Percentiles rank a stretch among this genome's conserved stretches.
These are phyloP conservation scores for Ganoderma multipileum DNA, from an alignment of 1,284 basidiomycete species.

Conservation along the genomic window DNA sequence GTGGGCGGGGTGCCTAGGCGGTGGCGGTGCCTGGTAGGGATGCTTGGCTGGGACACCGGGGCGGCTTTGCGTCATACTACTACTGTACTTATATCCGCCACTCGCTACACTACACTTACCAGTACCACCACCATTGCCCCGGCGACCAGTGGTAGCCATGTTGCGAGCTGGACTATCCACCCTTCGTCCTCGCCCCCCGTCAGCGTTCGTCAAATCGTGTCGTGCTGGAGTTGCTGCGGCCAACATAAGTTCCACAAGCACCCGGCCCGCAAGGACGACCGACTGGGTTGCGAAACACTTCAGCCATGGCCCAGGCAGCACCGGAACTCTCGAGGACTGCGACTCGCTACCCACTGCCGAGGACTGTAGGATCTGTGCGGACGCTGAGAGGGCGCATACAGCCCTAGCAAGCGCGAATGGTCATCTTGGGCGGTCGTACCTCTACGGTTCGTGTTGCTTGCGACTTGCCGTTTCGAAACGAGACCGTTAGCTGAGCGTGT, in stretches of 20 bases:
- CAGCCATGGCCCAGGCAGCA: neutral
- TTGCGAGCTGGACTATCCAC: constrained; percentile 6
- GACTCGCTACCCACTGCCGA: neutral
- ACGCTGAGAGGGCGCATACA: neutral
- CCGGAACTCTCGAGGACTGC: neutral
- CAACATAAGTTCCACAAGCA: neutral
- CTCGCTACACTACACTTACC: neutral
- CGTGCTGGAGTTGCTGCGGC: neutral
- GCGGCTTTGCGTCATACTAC: constrained; percentile 6
- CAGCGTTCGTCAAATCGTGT: neutral
- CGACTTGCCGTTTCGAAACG: neutral
- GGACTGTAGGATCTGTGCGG: neutral
- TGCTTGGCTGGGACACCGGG: neutral
- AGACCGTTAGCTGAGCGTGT: neutral
- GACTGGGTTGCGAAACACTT: neutral
- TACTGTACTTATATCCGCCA: neutral
- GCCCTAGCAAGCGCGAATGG: neutral
- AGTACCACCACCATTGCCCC: neutral
- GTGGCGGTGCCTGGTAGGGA: neutral
- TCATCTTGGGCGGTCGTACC: constrained; percentile 61
- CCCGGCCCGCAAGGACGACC: neutral
- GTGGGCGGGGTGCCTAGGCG: neutral
- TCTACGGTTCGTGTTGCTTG: constrained; percentile 52
- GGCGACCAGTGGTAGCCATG: neutral
- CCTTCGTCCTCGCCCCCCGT: neutral